These are phyloP conservation scores for Verticillium dahliae DNA, from an alignment of 2,329 filamentous ascomycete genomes.

Conservation along the genomic window DNA sequence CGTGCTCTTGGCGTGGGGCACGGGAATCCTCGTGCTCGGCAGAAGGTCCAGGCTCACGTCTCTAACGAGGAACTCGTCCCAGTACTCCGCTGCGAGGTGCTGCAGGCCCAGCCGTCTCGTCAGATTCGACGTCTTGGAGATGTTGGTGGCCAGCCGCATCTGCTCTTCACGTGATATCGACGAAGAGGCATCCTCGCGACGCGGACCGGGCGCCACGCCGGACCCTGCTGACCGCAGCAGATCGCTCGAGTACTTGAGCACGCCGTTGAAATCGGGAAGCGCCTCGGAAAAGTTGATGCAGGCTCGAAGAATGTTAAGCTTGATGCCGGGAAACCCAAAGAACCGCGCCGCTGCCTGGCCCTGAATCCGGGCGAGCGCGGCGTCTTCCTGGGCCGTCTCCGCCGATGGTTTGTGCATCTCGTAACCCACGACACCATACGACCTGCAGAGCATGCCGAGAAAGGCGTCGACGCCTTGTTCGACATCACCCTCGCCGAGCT, in stretches of 20 bases:
- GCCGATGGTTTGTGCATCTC: conserved; percentile 20
- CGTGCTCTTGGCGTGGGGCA: conserved; percentile 55
- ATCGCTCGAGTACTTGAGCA: conserved; percentile 81
- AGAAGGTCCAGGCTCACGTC: conserved; percentile 64
- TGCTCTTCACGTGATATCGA: conserved; percentile 78
- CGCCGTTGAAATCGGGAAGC: conserved; percentile 81
- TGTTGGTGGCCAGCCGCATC: conserved; percentile 73
- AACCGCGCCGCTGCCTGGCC: conserved; percentile 50
- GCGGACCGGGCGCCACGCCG: conserved; percentile 66
- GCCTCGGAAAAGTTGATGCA: conserved; percentile 94
- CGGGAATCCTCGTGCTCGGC: conserved; percentile 52
- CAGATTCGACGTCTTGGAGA: conserved; percentile 75
- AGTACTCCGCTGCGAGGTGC: conserved; percentile 75
- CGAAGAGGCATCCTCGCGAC: conserved; percentile 62
- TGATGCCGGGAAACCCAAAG: conserved; percentile 74
- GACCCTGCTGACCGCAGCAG: conserved; percentile 77
- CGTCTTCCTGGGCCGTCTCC: conserved; percentile 28
- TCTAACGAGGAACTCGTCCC: conserved; percentile 92
- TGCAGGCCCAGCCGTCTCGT: conserved; percentile 67
- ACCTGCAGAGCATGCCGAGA: conserved; percentile 52
- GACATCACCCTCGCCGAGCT: conserved; percentile 58
- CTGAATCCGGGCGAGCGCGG: conserved; percentile 51
- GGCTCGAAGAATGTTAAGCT: conserved; percentile 80
- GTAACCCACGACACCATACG: conserved; percentile 56
- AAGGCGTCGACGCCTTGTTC: conserved; percentile 61